These are phyloP conservation scores for Termitomyces sp. DNA, from an alignment of 768 basidiomycete genomes.

Conservation along the genomic window DNA sequence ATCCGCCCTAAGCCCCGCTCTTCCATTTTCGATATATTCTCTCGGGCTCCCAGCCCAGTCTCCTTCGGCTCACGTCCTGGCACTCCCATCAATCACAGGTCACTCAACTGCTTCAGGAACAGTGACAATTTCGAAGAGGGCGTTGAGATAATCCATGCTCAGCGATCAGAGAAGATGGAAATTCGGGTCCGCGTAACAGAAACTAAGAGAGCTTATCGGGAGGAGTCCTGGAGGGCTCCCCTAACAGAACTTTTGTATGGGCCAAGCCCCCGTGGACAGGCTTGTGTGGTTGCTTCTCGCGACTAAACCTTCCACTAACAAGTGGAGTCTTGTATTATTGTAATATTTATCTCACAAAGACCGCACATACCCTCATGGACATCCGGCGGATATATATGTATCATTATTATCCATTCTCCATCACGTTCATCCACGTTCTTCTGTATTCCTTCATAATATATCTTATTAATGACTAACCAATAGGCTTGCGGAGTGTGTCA, in stretches of 20 bases:
- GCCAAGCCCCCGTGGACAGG: background rate
- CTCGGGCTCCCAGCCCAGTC: constrained; percentile 23
- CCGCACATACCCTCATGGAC: background rate
- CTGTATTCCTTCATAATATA: background rate
- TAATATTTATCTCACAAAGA: background rate
- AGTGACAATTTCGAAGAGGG: constrained; percentile 27
- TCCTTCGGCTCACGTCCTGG: constrained; percentile 17
- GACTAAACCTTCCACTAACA: background rate
- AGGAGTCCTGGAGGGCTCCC: constrained; percentile 7
- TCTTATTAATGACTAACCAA: background rate
- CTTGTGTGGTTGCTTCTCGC: background rate
- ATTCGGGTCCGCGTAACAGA: constrained; percentile 14
- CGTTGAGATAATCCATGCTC: constrained; percentile 19
- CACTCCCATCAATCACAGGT: constrained; percentile 17
- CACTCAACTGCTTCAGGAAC: constrained; percentile 29
- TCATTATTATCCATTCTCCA: background rate
- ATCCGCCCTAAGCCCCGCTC: constrained; percentile 28
- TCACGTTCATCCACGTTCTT: background rate
- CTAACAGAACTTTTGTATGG: background rate
- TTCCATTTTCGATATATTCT: constrained; percentile 22
- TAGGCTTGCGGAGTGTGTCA: background rate
- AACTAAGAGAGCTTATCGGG: constrained; percentile 2
- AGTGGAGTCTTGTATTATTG: background rate
- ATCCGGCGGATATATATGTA: background rate
- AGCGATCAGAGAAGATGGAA: constrained; percentile 10